Conservation (phyloP, 805 yeast genomes). For the Yamadazyma endophytica region DNA sequence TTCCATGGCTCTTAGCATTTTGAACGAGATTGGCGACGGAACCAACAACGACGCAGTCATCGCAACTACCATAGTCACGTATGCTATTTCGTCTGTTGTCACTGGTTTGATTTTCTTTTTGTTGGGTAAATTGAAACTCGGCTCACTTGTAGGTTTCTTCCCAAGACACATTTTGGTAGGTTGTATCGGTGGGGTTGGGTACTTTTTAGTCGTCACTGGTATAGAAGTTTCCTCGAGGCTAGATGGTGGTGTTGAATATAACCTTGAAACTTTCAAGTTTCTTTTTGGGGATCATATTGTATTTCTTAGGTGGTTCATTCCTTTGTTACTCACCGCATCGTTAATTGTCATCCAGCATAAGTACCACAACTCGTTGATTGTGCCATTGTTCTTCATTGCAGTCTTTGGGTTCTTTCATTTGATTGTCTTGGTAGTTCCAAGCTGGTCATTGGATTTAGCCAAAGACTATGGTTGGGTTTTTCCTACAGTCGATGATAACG, state of each 20-base stretch:
- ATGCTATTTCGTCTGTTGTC: constrained; percentile 74
- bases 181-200: constrained; percentile 98
- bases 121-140: constrained; percentile 76
- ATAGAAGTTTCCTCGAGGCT: constrained; percentile 84
- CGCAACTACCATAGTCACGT: constrained; percentile 84
- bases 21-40: constrained; percentile 49
- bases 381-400: constrained; percentile 74
- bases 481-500: constrained; percentile 53
- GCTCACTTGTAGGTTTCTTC: constrained; percentile 88
- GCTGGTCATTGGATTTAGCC: constrained; percentile 56
- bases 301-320: constrained; percentile 58
- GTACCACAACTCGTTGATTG: constrained; percentile 60
- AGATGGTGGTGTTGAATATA: constrained; percentile 68
- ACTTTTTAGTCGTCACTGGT: constrained; percentile 85
- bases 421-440: constrained; percentile 60
- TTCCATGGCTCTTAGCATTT: constrained; percentile 79
- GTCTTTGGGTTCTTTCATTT: constrained; percentile 71
- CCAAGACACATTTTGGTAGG: constrained; percentile 96
- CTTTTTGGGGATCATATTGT: constrained; percentile 39
- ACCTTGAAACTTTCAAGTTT: constrained; percentile 48
- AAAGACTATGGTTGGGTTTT: constrained; percentile 86
- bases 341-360: constrained; percentile 58
- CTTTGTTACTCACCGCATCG: constrained; percentile 57
- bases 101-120: constrained; percentile 80
- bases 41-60: constrained; percentile 52